Percentiles rank a stretch among this genome's conserved stretches.
These are phyloP conservation scores for Venturia nashicola DNA, from an alignment of 2,329 filamentous ascomycete genomes.

Conservation along the genomic window DNA sequence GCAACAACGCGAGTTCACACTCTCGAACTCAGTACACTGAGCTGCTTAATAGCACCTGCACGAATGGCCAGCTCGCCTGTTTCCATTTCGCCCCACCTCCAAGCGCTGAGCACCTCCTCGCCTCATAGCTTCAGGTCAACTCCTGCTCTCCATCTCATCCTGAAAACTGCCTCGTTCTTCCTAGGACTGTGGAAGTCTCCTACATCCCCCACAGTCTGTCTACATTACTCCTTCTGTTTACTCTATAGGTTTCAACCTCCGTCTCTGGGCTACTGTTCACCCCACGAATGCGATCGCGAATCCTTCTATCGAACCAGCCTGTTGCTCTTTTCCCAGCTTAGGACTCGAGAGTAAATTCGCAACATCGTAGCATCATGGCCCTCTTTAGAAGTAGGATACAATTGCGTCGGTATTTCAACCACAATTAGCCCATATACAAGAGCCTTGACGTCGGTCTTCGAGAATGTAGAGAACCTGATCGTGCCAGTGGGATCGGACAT, in stretches of 20 bases:
- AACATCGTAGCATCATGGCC: too few species aligned
- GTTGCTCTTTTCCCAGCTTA: too few species aligned
- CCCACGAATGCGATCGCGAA: too few species aligned
- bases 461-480: background rate
- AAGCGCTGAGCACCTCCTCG: background rate
- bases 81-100: background rate
- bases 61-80: background rate
- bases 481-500: background rate
- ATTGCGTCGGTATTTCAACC: background rate
- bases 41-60: background rate
- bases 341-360: too few species aligned
- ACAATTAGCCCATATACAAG: background rate
- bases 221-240: background rate
- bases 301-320: too few species aligned
- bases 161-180: background rate
- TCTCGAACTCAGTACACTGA: background rate
- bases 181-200: background rate
- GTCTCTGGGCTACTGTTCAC: too few species aligned
- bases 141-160: background rate
- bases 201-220: background rate
- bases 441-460: background rate
- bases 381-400: background rate
- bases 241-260: too few species aligned
- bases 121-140: background rate
- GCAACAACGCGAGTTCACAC: background rate